Conservation (phyloP, 2,329 filamentous ascomycete species). For the Xylariaceae sp. region DNA sequence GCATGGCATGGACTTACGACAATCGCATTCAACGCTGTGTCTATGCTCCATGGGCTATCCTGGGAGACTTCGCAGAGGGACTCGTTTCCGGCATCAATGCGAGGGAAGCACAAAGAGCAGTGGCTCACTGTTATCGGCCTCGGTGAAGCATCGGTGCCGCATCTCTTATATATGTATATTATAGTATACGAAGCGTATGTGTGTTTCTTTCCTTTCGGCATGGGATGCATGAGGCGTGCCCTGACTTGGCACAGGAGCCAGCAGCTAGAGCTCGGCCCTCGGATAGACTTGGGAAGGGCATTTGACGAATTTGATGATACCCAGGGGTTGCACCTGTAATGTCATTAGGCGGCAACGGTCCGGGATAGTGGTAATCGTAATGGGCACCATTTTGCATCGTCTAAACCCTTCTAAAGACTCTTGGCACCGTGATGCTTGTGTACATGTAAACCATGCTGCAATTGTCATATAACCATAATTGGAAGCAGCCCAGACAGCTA, state of each 20-base stretch:
- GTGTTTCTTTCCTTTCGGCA: too few relatives aligned
- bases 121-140: slow-evolving; percentile 26
- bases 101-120: slow-evolving; percentile 26
- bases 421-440: too few relatives aligned
- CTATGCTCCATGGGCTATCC: slow-evolving; percentile 48
- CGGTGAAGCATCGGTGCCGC: background rate
- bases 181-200: too few relatives aligned
- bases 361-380: slow-evolving; percentile 18
- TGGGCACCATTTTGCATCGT: background rate
- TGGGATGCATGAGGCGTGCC: slow-evolving; percentile 15
- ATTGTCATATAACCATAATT: too few relatives aligned
- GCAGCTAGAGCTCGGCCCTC: slow-evolving; percentile 9
- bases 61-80: slow-evolving; percentile 38
- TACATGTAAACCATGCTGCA: too few relatives aligned
- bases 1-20: slow-evolving; percentile 53
- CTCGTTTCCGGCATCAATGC: slow-evolving; percentile 40
- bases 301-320: slow-evolving; percentile 30
- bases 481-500: too few relatives aligned
- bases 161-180: too few relatives aligned
- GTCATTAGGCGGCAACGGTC: slow-evolving; percentile 19
- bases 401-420: too few relatives aligned
- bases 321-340: slow-evolving; percentile 25
- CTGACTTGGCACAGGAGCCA: slow-evolving; percentile 8
- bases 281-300: slow-evolving; percentile 19
- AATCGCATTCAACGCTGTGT: slow-evolving; percentile 39